Base-by-base conservation (phyloP, 495 filamentous ascomycete genomes). In the Recurvomyces mirabilis region DNA sequence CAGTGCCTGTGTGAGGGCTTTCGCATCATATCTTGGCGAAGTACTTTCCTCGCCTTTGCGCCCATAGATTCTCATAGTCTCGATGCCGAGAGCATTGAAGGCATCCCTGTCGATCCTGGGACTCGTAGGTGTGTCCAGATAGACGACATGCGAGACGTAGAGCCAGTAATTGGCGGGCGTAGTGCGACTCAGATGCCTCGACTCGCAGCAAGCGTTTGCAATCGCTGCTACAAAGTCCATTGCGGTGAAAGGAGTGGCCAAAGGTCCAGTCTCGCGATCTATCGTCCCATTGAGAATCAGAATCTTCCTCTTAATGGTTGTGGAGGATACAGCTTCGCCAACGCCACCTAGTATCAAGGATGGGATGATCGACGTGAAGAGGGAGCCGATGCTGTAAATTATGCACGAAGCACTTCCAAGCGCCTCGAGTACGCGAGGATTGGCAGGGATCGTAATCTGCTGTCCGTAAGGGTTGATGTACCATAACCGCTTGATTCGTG, bases 381-480 rank as follows among this genome's bases (percentile, higher is more conserved):
- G 64, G 33, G 77, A 84, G 31, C 91, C 89, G 47, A 96, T 93
- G 56, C 82, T 86, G 65, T 93, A 95, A 43, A 95, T 73, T 14
- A 95, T 70, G 10, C 76, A 75, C 24, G 75, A 68, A 0, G 83
- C 73, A 23, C 61, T 59, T 12, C 66, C 58, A 0, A 95, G 57
- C 20, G 81, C 75, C 7, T 72, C 68, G 2, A 94, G 51, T 0
- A 89, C 86, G 19, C 83, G 78, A 0, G 84, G 80, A 56, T 93
- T 95, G 1, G 84, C 80, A 0, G 74, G 64, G 0, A 84, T 83
- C 19, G 78, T 72, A 58, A 96, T 94, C 62, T 94, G 87, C 54
- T 80, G 75, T 20, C 89, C 89, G 65, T 94, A 96, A 1, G 87
- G 87, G 61, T 94, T 95, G 64, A 96, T 95, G 65, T 95, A 96